Percentiles rank a stretch among this genome's conserved stretches.
Conservation (phyloP, 2,329 filamentous ascomycete genomes). For the Gaeumannomyces sp. region DNA sequence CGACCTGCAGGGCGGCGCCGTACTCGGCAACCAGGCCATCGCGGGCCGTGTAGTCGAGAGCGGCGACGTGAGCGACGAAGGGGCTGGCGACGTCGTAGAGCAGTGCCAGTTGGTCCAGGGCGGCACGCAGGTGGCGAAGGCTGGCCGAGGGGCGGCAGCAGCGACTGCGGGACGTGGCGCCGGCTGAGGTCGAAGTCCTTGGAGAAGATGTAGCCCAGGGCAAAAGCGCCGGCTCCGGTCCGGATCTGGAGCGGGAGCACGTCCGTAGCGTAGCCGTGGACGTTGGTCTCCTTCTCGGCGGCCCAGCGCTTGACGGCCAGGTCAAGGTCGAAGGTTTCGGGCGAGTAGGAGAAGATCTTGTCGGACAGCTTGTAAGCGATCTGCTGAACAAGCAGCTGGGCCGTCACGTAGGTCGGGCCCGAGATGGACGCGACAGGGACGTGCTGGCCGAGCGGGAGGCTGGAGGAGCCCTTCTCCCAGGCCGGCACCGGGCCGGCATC, state of each 20-base stretch:
- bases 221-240: constrained; percentile 81
- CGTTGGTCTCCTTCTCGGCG: constrained; percentile 63
- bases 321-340: constrained; percentile 88
- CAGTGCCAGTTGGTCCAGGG: constrained; percentile 84
- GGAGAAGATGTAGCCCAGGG: constrained; percentile 95
- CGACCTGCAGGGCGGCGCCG: constrained; percentile 67
- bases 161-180: constrained; percentile 83
- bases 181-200: constrained; percentile 91
- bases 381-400: constrained; percentile 91
- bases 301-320: constrained; percentile 75
- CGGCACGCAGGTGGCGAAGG: constrained; percentile 71
- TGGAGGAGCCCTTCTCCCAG: constrained; percentile 41
- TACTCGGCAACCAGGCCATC: constrained; percentile 83
- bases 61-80: constrained; percentile 86
- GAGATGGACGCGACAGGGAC: constrained; percentile 57
- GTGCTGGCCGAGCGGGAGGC: constrained; percentile 50
- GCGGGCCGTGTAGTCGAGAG: constrained; percentile 70
- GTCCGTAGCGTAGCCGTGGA: constrained; percentile 71
- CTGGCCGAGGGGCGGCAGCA: constrained; percentile 85
- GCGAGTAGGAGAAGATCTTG: constrained; percentile 96
- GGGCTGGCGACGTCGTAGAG: constrained; percentile 90
- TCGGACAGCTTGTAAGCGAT: constrained; percentile 92
- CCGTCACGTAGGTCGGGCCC: constrained; percentile 87
- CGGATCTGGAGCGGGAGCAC: constrained; percentile 81
- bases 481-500: constrained; percentile 8